Base-by-base conservation (phyloP, 73 alveolate genomes). In the Stentor roeselii region DNA sequence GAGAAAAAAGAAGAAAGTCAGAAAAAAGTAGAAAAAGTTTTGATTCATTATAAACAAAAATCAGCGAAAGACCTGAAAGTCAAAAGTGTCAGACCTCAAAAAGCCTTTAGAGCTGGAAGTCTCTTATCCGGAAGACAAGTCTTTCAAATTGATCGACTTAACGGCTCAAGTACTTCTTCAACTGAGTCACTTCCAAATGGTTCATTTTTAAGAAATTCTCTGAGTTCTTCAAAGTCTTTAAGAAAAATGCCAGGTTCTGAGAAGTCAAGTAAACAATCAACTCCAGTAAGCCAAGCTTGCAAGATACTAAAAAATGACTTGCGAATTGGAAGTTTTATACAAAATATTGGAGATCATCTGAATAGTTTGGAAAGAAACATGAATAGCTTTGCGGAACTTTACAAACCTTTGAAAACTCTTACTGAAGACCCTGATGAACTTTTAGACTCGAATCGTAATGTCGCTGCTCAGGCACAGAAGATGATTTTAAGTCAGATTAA, bases 381-480 rank as follows among this genome's bases (percentile, higher is more conserved):
- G 6, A 50, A 50, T 50, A 21, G 21, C 21, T 50, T 50, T 50
- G 67, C 21, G 6, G 67, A 50, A 11, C 67, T 50, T 50, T 50
- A 21, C 21, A 50, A 21, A 50, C 67, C 67, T 50, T 50, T 50
- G 21, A 50, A 50, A 21, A 50, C 21, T 50, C 21, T 50, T 11
- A 50, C 67, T 50, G 67, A 50, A 50, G 67, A 50, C 21, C 67
- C 67, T 50, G 67, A 50, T 50, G 67, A 50, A 50, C 67, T 11
- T 11, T 50, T 50, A 21, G 67, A 50, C 21, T 50, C 67, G 21
- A 6, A 50, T 50, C 6, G 67, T 11, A 50, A 50, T 50, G 67
- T 50, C 21, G 67, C 67, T 11, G 67, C 67, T 6, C 6, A 11
- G 67, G 30, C 6, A 50, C 6, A 21, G 67, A 50, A 50, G 21